Evolutionary conservation across 78 protist genomes (phyloP).

Genomic region (Dictyostelium purpureum): DNA sequence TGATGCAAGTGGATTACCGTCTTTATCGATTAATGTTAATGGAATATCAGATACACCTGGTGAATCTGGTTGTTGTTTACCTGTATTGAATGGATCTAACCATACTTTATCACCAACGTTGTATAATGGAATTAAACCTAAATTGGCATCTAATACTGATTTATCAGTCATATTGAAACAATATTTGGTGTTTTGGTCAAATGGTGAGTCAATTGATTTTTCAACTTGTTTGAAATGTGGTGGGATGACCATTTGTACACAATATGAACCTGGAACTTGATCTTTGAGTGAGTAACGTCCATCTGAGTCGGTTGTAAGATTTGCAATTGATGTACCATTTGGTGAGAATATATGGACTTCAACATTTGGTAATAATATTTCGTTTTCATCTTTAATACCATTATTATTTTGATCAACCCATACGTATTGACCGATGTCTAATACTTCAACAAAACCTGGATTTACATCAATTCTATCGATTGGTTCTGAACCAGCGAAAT

Average conservation of each 20-base stretch:
- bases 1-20: background rate
- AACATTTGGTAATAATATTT: slow-evolving; percentile 4
- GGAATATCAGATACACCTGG: background rate
- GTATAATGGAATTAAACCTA: slow-evolving; percentile 9
- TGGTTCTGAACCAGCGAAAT: background rate
- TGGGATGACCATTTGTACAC: slow-evolving; percentile 19
- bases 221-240: background rate
- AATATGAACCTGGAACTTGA: slow-evolving; percentile 13
- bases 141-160: background rate
- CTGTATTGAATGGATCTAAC: background rate
- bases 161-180: background rate
- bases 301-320: background rate
- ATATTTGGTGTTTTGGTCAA: background rate
- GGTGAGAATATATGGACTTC: background rate
- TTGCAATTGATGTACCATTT: slow-evolving; percentile 13
- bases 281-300: background rate
- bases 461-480: background rate
- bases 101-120: background rate
- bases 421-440: background rate
- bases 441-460: slow-evolving; percentile 22
- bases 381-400: background rate
- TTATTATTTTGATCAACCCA: slow-evolving; percentile 6
- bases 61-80: background rate
- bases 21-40: background rate
- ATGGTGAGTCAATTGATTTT: background rate